Base-by-base conservation (phyloP, 2,329 filamentous ascomycete species). In the Fusarium sp. region DNA sequence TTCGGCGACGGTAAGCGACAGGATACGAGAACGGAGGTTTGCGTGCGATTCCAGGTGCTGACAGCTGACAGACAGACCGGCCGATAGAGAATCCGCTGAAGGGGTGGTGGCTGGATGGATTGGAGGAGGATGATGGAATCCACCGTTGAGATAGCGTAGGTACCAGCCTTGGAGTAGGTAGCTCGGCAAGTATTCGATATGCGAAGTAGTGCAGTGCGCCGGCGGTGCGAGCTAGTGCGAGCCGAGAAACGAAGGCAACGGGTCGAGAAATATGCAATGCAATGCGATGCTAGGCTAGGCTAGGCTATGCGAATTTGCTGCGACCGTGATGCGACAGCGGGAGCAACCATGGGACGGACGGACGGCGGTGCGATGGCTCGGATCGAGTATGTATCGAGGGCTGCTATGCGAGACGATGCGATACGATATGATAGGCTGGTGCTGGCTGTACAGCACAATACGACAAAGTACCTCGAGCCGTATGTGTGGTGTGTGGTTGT, bases 71-170 rank as follows among this genome's bases (percentile, higher is more conserved):
- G 54, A 46, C 52, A 64, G 23, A 23, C 23, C 23, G 23, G 23
- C 23, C 23, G 23, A 23, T 23, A 23, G 23, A 23, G 23, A 23
- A 23, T 23, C 23, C 4, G 54, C 31, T 34, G 60, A 31, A 56
- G 47, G 51, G 59, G 28, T 31, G 41, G 36, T 34, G 46, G 41
- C 60, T 62, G 43, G 55, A 50, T 44, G 46, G 65, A 28, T 54
- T 43, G 34, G 23, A 23, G 23, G 23, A 23, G 23, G 23, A 66
- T 70, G 66, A 40, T 55, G 47, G 51, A 66, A 70, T 60, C 66
- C 39, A 62, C 62, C 52, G 66, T 54, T 54, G 60, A 65, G 53
- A 59, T 60, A 66, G 66, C 57, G 66, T 41, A 66, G 41, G 23
- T 61, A 23, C 23, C 23, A 23, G 23, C 23, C 23, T 23, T 23